Conservation (phyloP, 495 filamentous ascomycete species). For the Platismatia glauca region DNA sequence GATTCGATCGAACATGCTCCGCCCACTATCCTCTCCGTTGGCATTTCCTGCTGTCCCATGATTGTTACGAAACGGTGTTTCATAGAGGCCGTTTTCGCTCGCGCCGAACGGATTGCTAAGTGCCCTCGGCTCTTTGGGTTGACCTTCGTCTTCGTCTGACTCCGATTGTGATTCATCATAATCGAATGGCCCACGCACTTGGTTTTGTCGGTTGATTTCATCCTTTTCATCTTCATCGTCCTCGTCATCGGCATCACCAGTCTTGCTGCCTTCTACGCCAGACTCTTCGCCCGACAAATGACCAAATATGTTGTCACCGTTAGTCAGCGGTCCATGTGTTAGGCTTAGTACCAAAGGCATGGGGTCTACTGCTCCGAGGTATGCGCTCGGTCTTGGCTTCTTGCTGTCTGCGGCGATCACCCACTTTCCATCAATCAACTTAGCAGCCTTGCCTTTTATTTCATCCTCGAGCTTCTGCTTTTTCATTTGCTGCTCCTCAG, state of each 20-base stretch:
- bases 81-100: neutral
- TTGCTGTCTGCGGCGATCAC: conserved; percentile 19
- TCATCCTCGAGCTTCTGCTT: conserved; percentile 29
- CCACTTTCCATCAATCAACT: conserved; percentile 9
- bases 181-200: conserved; percentile 23
- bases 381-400: conserved; percentile 10
- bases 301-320: conserved; percentile 49
- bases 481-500: conserved; percentile 26
- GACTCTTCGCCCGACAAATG: conserved; percentile 49
- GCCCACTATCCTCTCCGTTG: conserved; percentile 22
- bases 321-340: conserved; percentile 18
- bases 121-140: conserved; percentile 21
- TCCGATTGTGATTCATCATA: conserved; percentile 19
- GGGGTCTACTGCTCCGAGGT: conserved; percentile 24
- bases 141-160: conserved; percentile 28
- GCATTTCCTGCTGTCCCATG: conserved; percentile 23
- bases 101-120: conserved; percentile 21
- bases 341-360: conserved; percentile 21
- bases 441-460: neutral
- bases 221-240: conserved; percentile 35
- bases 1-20: conserved; percentile 53
- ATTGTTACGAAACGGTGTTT: conserved; percentile 5
- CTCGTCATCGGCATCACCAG: conserved; percentile 25
- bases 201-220: conserved; percentile 37
- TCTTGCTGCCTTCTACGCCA: conserved; percentile 37